Evolutionary conservation across 495 filamentous ascomycete species (phyloP).

Genomic region (Oidiodendron maius): DNA sequence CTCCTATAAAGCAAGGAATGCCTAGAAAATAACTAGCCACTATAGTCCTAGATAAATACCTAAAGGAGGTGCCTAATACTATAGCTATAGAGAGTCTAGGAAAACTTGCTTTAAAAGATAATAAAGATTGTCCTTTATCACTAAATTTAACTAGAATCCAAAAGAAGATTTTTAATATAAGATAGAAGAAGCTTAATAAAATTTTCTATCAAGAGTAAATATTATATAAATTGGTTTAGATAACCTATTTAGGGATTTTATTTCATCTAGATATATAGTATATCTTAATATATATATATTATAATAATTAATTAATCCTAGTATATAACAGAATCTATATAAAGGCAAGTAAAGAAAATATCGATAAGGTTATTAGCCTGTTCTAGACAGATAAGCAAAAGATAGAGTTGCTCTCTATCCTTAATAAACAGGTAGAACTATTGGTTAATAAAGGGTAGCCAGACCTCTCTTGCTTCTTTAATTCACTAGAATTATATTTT

Average conservation of each 20-base stretch:
- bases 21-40: too few relatives aligned
- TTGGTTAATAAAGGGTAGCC: conserved; percentile 10
- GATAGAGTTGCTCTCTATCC: conserved; percentile 16
- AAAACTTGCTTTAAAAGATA: too few relatives aligned
- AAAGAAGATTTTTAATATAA: conserved; percentile 8
- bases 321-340: conserved; percentile 9
- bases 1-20: not conserved
- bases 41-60: too few relatives aligned
- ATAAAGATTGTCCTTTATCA: conserved; percentile 9
- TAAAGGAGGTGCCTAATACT: too few relatives aligned
- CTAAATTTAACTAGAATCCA: conserved; percentile 4
- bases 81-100: too few relatives aligned
- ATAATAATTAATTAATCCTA: conserved; percentile 11
- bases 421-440: conserved; percentile 13
- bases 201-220: conserved; percentile 6
- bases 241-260: conserved; percentile 9
- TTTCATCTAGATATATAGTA: conserved; percentile 14
- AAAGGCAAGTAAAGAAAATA: conserved; percentile 14
- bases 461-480: conserved; percentile 14
- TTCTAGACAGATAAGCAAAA: conserved; percentile 12
- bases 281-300: conserved; percentile 8
- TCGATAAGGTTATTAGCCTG: conserved; percentile 4
- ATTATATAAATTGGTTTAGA: conserved; percentile 9
- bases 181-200: conserved; percentile 4
- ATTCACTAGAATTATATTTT: conserved; percentile 13